Evolutionary conservation across 1,139 yeast species (phyloP).

Genomic region (Sugiyamaella xylanicola): DNA sequence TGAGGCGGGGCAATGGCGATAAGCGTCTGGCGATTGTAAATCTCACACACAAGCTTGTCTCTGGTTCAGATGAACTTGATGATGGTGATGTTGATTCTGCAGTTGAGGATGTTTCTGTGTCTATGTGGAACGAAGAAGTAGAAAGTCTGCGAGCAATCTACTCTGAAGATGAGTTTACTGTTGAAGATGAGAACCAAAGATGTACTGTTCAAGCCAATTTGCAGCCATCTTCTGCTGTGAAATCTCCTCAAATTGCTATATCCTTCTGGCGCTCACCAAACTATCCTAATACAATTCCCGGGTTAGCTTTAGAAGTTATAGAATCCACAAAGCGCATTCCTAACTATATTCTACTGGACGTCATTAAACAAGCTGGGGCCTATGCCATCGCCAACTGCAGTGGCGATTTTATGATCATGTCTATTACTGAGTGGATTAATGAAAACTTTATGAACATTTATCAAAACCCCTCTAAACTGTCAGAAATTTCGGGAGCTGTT

Average conservation of each 20-base stretch:
- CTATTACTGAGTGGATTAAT: conserved; percentile 74
- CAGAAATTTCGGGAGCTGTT: conserved; percentile 46
- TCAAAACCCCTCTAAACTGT: conserved; percentile 72
- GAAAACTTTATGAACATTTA: conserved; percentile 60
- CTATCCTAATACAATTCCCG: conserved; percentile 42
- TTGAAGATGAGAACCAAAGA: conserved; percentile 13
- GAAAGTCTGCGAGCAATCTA: conserved; percentile 65
- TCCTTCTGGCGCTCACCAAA: conserved; percentile 30
- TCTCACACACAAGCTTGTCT: conserved; percentile 41
- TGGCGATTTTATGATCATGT: conserved; percentile 71
- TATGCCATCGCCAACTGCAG: conserved; percentile 47
- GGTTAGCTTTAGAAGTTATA: conserved; percentile 35
- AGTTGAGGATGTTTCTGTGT: background rate
- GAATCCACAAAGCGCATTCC: conserved; percentile 55
- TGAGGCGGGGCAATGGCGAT: conserved; percentile 49
- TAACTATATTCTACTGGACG: conserved; percentile 70
- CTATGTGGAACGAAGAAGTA: conserved; percentile 72
- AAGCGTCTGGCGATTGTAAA: conserved; percentile 57
- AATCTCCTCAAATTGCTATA: background rate
- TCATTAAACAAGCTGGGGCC: conserved; percentile 50
- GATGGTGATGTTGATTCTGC: conserved; percentile 1
- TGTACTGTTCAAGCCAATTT: conserved; percentile 19
- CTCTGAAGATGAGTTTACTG: conserved; percentile 22
- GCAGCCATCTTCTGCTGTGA: background rate
- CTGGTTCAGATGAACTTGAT: conserved; percentile 24